Evolutionary conservation across 306 rosid species (phyloP), one percentile per base, ranked within the genome.

Genomic region (Castanopsis chinensis): DNA sequence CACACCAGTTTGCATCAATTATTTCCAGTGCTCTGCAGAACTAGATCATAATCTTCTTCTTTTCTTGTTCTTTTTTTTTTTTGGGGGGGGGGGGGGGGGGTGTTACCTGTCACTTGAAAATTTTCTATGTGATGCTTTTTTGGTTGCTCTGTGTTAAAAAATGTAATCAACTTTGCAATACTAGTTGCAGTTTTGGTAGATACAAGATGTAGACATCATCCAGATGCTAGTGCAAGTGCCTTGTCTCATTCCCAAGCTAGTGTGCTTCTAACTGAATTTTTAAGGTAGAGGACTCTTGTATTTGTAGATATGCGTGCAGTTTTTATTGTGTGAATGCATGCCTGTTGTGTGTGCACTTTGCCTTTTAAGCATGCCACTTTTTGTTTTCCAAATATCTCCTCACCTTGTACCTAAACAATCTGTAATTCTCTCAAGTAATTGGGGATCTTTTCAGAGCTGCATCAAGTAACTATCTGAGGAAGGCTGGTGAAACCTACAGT

Each of bases 401-500:
- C 5, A 15, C 61, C 8, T 28, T 71, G 30, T 23, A 68, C 45
- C 67, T 75, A 17, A 7, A 37, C 32, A 14, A 59, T 55, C 54
- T 76, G 53, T 33, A 18, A 14, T 54, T 55, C 54, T 76, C 58
- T 33, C n/a, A 41, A 72, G 63, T 73, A 57, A 69, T 73, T 81
- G 77, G 56, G 21, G 58, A 49, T 69, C 15, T 35, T 81, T 84
- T 55, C 91, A 93, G 97, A 86, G 80, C 23, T 33, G 89, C 83
- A 5, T 96, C 98, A 30, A 91, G 96, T 86, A 86, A 65, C 80
- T 89, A 95, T 84, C 89, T 95, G 76, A 84, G 85, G 87, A 85
- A 78, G 87, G 97, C 97, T 20, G 99, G 99, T 37, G 97, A 92
- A 80, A 80, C 87, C 75, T 98, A 89, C 17, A 97, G 78, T 73